phyloP scores from a whole-genome alignment of 75 land plant genomes.

The Azolla pinnata region DNA sequence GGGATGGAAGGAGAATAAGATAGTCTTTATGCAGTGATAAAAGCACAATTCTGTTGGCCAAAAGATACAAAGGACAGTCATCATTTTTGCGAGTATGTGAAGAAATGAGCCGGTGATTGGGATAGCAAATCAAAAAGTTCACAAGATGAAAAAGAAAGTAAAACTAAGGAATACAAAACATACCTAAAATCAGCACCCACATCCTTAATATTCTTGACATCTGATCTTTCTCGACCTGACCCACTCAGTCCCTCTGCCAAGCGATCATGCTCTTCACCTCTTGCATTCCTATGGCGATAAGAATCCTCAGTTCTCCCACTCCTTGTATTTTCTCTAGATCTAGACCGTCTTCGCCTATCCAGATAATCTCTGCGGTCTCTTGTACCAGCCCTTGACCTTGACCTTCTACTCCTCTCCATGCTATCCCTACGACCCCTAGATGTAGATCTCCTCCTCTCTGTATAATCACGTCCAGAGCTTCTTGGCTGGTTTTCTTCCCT shows the following conservation, averaged over 20 bases:
- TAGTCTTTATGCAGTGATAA: too few relatives aligned
- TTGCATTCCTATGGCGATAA: not conserved
- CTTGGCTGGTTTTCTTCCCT: not conserved
- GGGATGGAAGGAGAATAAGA: too few relatives aligned
- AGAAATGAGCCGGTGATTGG: too few relatives aligned
- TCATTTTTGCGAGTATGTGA: too few relatives aligned
- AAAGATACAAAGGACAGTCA: too few relatives aligned
- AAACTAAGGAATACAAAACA: not conserved
- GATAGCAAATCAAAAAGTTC: too few relatives aligned
- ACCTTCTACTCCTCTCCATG: not conserved
- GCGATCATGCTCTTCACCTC: not conserved
- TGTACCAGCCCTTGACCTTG: conserved; percentile 4
- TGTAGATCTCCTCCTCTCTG: conserved; percentile 9
- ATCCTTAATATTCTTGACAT: conserved; percentile 14
- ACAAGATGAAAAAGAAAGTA: not conserved
- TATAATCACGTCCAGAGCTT: not conserved
- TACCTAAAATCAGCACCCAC: not conserved
- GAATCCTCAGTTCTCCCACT: conserved; percentile 1
- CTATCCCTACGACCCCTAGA: conserved; percentile 7
- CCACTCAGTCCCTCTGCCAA: conserved; percentile 1
- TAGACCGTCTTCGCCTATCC: conserved; percentile 15
- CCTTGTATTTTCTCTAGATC: conserved; percentile 9
- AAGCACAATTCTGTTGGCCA: too few relatives aligned
- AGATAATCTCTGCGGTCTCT: conserved; percentile 1
- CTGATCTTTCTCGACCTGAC: conserved; percentile 11